These are phyloP conservation scores for Leccinum broughii DNA, from an alignment of 768 basidiomycete genomes.

Conservation along the genomic window DNA sequence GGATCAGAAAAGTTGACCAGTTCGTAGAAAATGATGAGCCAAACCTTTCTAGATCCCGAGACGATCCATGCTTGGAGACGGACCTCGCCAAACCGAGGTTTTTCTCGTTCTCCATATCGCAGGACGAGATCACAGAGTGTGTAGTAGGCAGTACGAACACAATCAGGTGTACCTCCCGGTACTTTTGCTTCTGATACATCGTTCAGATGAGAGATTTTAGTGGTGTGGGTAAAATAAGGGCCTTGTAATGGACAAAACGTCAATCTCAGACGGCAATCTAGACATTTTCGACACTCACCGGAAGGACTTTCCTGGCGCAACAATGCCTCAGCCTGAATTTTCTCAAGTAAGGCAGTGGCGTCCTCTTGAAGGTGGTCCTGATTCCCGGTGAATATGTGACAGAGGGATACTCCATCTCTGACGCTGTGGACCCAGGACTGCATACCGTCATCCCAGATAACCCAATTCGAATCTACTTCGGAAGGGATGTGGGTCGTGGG, in stretches of 20 bases:
- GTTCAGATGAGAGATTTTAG: slow-evolving; percentile 10
- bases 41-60: slow-evolving; percentile 39
- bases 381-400: slow-evolving; percentile 55
- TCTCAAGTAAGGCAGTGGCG: slow-evolving; percentile 38
- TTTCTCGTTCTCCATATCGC: slow-evolving; percentile 37
- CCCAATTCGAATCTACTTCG: slow-evolving; percentile 10
- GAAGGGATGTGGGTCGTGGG: slow-evolving; percentile 18
- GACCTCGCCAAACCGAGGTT: slow-evolving; percentile 37
- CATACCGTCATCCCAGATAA: slow-evolving; percentile 35
- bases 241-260: slow-evolving; percentile 16
- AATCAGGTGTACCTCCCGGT: slow-evolving; percentile 29
- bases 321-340: slow-evolving; percentile 39
- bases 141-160: slow-evolving; percentile 23
- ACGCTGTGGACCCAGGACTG: slow-evolving; percentile 27
- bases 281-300: slow-evolving; percentile 19
- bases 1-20: slow-evolving; percentile 3
- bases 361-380: slow-evolving; percentile 38
- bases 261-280: not conserved
- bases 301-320: slow-evolving; percentile 20
- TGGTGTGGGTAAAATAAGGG: slow-evolving; percentile 31
- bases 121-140: slow-evolving; percentile 33
- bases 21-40: too few relatives aligned
- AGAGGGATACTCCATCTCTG: slow-evolving; percentile 27
- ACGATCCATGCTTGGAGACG: slow-evolving; percentile 44
- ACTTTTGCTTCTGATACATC: slow-evolving; percentile 17